Base-by-base conservation (phyloP, 2,329 filamentous ascomycete species). In the Sporothrix dimorphospora region DNA sequence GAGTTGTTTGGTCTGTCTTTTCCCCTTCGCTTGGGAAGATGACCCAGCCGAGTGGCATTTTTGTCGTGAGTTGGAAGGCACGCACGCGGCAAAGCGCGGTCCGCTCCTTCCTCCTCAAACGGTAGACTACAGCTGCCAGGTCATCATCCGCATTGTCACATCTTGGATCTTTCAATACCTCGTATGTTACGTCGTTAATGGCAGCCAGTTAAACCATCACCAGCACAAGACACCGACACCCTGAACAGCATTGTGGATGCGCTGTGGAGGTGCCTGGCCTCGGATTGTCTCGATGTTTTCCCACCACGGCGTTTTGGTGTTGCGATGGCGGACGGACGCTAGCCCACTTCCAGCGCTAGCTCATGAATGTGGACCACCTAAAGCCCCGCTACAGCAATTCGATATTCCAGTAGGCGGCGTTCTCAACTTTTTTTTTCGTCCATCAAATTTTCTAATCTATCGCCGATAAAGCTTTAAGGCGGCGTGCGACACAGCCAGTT, bases 371-470 rank as follows among this genome's bases (percentile, higher is more conserved):
- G 59, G 59, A 38, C 4, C 38, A 3, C 11, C 30, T 38, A 40
- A n/a, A 3, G 16, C 55, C 55, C 69, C 55, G 55, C 14, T 68
- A 68, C 38, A 30, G 7, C 27, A 57, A 69, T 69, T 57, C 34
- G n/a, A 57, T 57, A 57, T 68, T 51, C 63, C 1, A 69, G 11
- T 55, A 55, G 5, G 30, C 27, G 34, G n/a, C n/a, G n/a, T 14
- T 42, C 38, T 45, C 7, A 30, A 57, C 51, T 57, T 57, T 57
- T 69, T 67, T 65, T 57, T 57, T 57, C 51, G 57, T 51, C n/a
- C 68, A 61, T 14, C 51, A 59, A 47, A 59, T 70, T 70, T 70
- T 70, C 59, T 65, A 42, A 65, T 65, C 59, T 45, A 65, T 65
- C 38, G 38, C 40, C 51, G 53, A 68, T 51, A 51, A 68, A 51